phyloP scores from a whole-genome alignment of 1,139 yeast genomes.

The Barnettozyma hawaiiensis region DNA sequence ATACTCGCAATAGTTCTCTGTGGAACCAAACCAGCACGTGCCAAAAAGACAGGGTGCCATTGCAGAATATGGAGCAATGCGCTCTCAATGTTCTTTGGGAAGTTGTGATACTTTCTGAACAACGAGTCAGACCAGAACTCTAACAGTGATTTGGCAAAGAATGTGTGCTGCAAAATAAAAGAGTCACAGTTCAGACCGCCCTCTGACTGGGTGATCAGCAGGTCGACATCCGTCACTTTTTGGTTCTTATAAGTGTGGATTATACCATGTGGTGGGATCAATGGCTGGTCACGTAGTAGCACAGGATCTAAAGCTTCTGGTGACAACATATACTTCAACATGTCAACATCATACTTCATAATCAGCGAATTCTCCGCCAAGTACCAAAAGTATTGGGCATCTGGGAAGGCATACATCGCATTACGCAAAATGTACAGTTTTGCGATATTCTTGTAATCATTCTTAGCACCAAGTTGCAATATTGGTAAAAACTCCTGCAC shows the following conservation, averaged over 20 bases:
- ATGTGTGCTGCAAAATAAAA: conserved; percentile 61
- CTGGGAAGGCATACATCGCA: conserved; percentile 83
- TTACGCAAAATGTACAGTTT: conserved; percentile 58
- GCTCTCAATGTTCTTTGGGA: conserved; percentile 54
- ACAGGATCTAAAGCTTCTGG: conserved; percentile 52
- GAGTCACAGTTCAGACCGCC: conserved; percentile 59
- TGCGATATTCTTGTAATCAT: conserved; percentile 49
- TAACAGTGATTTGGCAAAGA: conserved; percentile 56
- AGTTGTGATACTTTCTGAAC: conserved; percentile 57
- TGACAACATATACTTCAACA: conserved; percentile 51
- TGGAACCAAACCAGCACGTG: conserved; percentile 68
- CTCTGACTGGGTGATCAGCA: conserved; percentile 64
- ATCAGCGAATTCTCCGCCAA: conserved; percentile 70
- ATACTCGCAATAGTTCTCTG: conserved; percentile 47
- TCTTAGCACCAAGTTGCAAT: conserved; percentile 3
- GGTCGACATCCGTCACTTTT: conserved; percentile 45
- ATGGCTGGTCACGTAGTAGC: conserved; percentile 60
- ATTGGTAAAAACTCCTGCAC: conserved; percentile 67
- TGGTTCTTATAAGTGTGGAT: conserved; percentile 65
- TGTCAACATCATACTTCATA: conserved; percentile 55
- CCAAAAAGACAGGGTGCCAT: conserved; percentile 84
- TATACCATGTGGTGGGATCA: conserved; percentile 61
- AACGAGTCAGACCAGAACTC: conserved; percentile 75
- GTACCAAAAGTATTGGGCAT: conserved; percentile 81
- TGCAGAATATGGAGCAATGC: conserved; percentile 79